Conservation (phyloP, 1,284 basidiomycete genomes). For the Lignosus rhinocerotis region DNA sequence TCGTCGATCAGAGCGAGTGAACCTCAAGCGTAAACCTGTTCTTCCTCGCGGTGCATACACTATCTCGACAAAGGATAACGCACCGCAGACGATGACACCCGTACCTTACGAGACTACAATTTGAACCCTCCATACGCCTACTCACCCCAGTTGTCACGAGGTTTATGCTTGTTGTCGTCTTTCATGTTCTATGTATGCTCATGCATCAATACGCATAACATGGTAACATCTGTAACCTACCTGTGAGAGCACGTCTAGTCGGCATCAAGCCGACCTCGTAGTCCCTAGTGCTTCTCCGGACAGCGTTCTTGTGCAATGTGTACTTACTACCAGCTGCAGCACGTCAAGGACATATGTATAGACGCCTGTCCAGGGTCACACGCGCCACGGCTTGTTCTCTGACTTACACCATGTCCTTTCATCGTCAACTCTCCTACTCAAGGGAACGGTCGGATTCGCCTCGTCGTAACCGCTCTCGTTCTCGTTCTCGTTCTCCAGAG, state of each 20-base stretch:
- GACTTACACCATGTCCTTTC: conserved; percentile 26
- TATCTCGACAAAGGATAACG: conserved; percentile 78
- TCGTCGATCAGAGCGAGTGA: conserved; percentile 64
- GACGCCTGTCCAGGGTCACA: background rate
- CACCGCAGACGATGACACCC: conserved; percentile 91
- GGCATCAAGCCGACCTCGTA: background rate
- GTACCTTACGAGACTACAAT: conserved; percentile 89
- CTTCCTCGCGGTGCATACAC: conserved; percentile 83
- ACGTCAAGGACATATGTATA: background rate
- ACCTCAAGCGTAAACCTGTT: conserved; percentile 85
- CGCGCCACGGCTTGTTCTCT: background rate
- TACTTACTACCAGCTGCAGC: background rate
- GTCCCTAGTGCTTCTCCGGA: too few relatives aligned
- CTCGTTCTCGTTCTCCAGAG: conserved; percentile 48
- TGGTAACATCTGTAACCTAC: conserved; percentile 28
- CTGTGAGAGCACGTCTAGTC: background rate
- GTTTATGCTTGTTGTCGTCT: conserved; percentile 33
- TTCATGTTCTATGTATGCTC: conserved; percentile 31
- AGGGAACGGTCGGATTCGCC: conserved; percentile 27
- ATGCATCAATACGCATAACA: conserved; percentile 35
- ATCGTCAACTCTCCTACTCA: conserved; percentile 28
- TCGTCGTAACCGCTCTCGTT: conserved; percentile 21
- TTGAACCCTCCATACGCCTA: conserved; percentile 39
- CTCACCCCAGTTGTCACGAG: conserved; percentile 23
- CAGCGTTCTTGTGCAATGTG: background rate